Base-by-base conservation (phyloP, 129 eudicot genomes). In the Kitagawia praeruptora region DNA sequence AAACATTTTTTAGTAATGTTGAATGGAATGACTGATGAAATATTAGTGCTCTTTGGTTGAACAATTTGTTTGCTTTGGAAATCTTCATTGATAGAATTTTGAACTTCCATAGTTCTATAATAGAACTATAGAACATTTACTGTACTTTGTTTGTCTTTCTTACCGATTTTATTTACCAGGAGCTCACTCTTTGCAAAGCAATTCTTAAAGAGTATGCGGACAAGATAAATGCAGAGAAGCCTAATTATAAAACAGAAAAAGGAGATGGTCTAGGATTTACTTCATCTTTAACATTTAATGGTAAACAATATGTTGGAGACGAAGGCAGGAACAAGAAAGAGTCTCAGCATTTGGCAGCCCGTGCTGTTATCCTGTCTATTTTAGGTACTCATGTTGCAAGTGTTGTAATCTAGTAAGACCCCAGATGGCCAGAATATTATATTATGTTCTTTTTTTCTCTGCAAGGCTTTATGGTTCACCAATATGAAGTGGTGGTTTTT, bases 301-400 rank as follows among this genome's bases (percentile, higher is more conserved):
- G 87, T 11, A 85, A 76, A 46, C 80, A 79, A 34, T 88, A 79
- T 79, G 58, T 42, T 15, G 97, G 97, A 64, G 86, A 75, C 14
- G n/a, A 31, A 21, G 85, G 77, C 64, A 83, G 38, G 64, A 92
- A 21, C 86, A 92, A 89, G 83, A 85, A 80, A 82, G 94, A 89
- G 83, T 88, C 94, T 47, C 88, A 89, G 47, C 92, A 88, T 38
- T 28, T 86, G 75, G 94, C 84, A 46, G 94, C 92, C 54, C 88
- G 91, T 53, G 87, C 86, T 11, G 92, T 75, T n/a, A 88, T 92
- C 56, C 8, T 84, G 3, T 88, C 86, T 18, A 78, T 76, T 72
- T 66, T 89, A 61, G 94, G 97, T 88, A 71, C 44, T 19, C 21
- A 2, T 61, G 12, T 31, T 49, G 38, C 11, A 11, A 2, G 37